Evolutionary conservation across 192 early-diverging fungal genomes (phyloP).

Genomic region (Endogone sp.): DNA sequence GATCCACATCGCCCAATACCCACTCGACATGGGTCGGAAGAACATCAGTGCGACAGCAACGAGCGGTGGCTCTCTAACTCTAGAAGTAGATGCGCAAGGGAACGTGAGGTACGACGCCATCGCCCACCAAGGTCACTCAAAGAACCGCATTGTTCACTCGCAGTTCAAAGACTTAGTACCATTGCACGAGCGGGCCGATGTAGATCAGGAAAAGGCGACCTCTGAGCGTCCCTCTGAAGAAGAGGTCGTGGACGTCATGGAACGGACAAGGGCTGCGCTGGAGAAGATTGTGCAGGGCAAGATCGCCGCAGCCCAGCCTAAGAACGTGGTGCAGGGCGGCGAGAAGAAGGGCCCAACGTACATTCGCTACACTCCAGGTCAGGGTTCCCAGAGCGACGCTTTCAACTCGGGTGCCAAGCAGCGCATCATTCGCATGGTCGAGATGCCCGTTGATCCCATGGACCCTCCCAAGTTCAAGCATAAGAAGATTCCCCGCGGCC

Average conservation of each 20-base stretch:
- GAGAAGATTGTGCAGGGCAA: slow-evolving; percentile 83
- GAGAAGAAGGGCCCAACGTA: slow-evolving; percentile 70
- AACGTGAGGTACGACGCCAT: slow-evolving; percentile 89
- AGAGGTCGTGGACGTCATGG: slow-evolving; percentile 71
- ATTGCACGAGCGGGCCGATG: slow-evolving; percentile 58
- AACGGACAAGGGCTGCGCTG: slow-evolving; percentile 85
- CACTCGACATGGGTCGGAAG: slow-evolving; percentile 89
- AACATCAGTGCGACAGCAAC: slow-evolving; percentile 37
- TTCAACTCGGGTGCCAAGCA: slow-evolving; percentile 74
- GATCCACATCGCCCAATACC: slow-evolving; percentile 88
- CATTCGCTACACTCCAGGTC: slow-evolving; percentile 88
- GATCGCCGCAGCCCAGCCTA: slow-evolving; percentile 62
- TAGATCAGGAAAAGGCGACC: slow-evolving; percentile 62
- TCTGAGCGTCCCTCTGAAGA: slow-evolving; percentile 78
- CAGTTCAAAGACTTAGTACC: slow-evolving; percentile 80
- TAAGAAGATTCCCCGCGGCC: slow-evolving; percentile 83
- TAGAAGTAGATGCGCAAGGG: slow-evolving; percentile 89
- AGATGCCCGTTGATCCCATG: slow-evolving; percentile 96
- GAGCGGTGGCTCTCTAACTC: slow-evolving; percentile 64
- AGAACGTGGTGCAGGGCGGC: slow-evolving; percentile 34
- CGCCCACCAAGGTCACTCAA: slow-evolving; percentile 69
- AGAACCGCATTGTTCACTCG: slow-evolving; percentile 74
- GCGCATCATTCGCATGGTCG: slow-evolving; percentile 92
- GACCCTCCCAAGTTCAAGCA: slow-evolving; percentile 90
- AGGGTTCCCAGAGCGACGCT: slow-evolving; percentile 51